phyloP scores from a whole-genome alignment of 2,329 filamentous ascomycete species.

The Aspergillus sp. region DNA sequence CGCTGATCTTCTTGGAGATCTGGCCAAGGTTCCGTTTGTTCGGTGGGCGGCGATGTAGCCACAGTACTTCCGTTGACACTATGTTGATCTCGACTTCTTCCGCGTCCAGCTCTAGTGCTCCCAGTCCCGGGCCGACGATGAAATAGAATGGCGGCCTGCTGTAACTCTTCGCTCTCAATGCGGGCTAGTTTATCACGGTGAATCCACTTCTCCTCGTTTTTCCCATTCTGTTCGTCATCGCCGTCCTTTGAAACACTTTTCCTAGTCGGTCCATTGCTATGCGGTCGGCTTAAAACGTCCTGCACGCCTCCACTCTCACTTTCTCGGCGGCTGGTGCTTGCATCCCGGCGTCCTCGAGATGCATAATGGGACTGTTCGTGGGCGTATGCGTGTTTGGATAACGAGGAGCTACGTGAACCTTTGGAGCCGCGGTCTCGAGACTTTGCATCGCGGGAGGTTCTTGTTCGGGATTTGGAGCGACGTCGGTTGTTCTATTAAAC shows the following conservation, averaged over 20 bases:
- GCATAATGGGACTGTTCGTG: constrained; percentile 31
- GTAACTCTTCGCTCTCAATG: constrained; percentile 52
- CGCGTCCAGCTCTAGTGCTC: constrained; percentile 38
- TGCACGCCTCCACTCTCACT: constrained; percentile 41
- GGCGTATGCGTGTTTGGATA: constrained; percentile 31
- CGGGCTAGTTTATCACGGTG: constrained; percentile 52
- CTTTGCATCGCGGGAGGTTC: constrained; percentile 40
- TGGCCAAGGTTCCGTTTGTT: constrained; percentile 37
- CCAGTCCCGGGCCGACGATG: constrained; percentile 38
- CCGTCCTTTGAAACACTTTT: constrained; percentile 22
- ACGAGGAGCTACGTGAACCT: constrained; percentile 41
- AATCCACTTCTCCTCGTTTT: constrained; percentile 49
- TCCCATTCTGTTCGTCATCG: constrained; percentile 15
- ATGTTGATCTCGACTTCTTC: constrained; percentile 38
- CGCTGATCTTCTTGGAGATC: constrained; percentile 35
- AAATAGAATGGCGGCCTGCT: constrained; percentile 47
- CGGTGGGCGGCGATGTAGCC: constrained; percentile 25
- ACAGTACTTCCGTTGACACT: constrained; percentile 27
- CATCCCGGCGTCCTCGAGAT: constrained; percentile 35
- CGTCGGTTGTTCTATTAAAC: constrained; percentile 23
- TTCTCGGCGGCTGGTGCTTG: constrained; percentile 35
- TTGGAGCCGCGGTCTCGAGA: constrained; percentile 33
- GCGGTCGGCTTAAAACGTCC: constrained; percentile 24
- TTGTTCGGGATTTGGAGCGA: constrained; percentile 34
- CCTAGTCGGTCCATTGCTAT: constrained; percentile 18